Evolutionary conservation across 2,329 filamentous ascomycete species (phyloP).

Genomic region (Cytospora schulzeri): DNA sequence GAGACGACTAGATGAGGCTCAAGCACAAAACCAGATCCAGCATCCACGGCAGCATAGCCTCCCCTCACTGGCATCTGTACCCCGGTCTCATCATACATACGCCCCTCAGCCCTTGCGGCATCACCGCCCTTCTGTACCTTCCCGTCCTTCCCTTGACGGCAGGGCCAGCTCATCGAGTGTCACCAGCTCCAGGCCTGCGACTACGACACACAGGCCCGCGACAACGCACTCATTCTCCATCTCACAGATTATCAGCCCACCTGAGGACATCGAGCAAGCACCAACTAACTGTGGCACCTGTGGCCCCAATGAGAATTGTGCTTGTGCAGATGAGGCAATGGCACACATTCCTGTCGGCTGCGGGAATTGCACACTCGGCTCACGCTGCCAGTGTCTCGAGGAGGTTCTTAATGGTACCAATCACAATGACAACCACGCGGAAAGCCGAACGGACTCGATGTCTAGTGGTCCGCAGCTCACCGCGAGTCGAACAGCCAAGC

Average conservation of each 20-base stretch:
- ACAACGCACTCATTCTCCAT: slow-evolving; percentile 50
- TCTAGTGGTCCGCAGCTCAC: slow-evolving; percentile 3
- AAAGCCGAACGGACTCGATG: slow-evolving; percentile 22
- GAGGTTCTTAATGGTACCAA: slow-evolving; percentile 40
- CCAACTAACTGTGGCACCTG: slow-evolving; percentile 59
- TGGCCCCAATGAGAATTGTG: slow-evolving; percentile 54
- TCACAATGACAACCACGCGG: slow-evolving; percentile 23
- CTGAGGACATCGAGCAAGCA: slow-evolving; percentile 45
- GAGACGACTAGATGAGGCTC: slow-evolving; percentile 23
- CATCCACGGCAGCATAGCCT: slow-evolving; percentile 26
- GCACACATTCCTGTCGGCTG: slow-evolving; percentile 61
- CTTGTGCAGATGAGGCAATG: slow-evolving; percentile 61
- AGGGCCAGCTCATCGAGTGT: slow-evolving; percentile 26
- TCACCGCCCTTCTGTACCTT: slow-evolving; percentile 27
- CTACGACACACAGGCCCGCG: slow-evolving; percentile 31
- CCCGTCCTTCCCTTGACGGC: slow-evolving; percentile 14
- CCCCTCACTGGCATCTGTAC: slow-evolving; percentile 25
- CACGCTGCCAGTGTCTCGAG: slow-evolving; percentile 65
- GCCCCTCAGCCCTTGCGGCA: slow-evolving; percentile 26
- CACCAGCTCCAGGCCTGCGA: slow-evolving; percentile 21
- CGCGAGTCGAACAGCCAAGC: slow-evolving; percentile 23
- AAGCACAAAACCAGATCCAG: slow-evolving; percentile 11
- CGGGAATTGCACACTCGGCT: slow-evolving; percentile 64
- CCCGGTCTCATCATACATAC: slow-evolving; percentile 18
- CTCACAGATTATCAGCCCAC: slow-evolving; percentile 59